Conservation (phyloP, 306 rosid genomes). For the Sechiopsis laciniata region DNA sequence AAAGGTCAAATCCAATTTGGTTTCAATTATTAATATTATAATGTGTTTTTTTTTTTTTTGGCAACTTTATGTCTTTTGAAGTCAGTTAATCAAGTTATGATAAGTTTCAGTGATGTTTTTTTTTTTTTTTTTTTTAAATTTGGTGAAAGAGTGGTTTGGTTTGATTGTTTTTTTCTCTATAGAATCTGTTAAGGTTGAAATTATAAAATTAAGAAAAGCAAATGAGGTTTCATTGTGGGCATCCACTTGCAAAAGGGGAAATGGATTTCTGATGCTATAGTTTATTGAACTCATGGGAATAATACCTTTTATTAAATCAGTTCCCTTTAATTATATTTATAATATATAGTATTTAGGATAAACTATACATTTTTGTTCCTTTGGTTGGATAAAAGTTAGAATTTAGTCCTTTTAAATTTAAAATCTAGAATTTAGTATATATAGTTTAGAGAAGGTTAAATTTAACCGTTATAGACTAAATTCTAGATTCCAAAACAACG, state of each 20-base stretch:
- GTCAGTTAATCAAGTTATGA: background rate
- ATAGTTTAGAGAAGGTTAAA: too few species aligned
- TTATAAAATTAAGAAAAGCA: background rate
- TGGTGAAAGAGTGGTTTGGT: conserved; percentile 13
- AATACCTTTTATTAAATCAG: background rate
- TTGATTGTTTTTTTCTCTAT: background rate
- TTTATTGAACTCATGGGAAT: conserved; percentile 3
- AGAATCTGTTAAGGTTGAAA: background rate
- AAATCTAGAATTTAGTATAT: too few species aligned
- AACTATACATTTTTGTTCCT: too few species aligned
- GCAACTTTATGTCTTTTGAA: background rate
- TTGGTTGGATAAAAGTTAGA: too few species aligned
- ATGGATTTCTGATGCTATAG: conserved; percentile 4
- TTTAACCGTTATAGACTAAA: too few species aligned
- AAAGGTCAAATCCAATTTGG: background rate
- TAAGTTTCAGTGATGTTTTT: background rate
- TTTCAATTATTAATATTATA: background rate
- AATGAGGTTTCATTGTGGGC: conserved; percentile 15
- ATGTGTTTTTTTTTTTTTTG: background rate
- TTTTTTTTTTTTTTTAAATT: too few species aligned
- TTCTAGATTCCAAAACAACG: too few species aligned
- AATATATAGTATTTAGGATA: background rate
- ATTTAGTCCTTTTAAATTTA: too few species aligned
- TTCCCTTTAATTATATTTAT: background rate
- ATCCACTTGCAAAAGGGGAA: conserved; percentile 16